Evolutionary conservation across 2,329 filamentous ascomycete species (phyloP).

Genomic region (Orbilia blumenaviensis): DNA sequence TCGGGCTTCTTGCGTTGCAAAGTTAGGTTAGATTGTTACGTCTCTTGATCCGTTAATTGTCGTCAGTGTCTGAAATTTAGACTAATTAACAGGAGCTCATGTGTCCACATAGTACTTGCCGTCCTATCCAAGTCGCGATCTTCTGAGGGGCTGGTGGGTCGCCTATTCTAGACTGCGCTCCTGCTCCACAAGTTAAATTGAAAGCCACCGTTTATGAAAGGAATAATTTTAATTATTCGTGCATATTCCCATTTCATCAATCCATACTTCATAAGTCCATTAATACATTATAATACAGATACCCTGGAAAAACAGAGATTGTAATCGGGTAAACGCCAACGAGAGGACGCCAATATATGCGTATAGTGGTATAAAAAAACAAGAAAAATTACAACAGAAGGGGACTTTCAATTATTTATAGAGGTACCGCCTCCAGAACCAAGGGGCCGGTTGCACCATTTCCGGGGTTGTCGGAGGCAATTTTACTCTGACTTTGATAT

Average conservation of each 20-base stretch:
- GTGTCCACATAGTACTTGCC: neutral
- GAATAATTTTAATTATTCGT: neutral
- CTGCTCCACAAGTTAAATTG: neutral
- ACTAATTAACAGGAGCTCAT: neutral
- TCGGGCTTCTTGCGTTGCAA: no score
- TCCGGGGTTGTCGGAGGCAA: neutral
- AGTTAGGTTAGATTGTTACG: no score
- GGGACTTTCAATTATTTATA: neutral
- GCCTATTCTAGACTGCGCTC: neutral
- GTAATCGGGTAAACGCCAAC: constrained; percentile 7
- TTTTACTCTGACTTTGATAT: neutral
- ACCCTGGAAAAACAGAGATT: neutral
- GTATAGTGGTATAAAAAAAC: neutral
- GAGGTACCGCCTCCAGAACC: neutral
- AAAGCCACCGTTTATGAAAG: neutral
- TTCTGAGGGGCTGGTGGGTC: neutral
- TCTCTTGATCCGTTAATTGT: no score
- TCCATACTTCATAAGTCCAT: neutral
- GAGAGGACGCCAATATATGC: neutral
- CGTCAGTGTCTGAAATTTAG: neutral
- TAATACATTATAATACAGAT: constrained; percentile 15
- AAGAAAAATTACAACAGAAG: neutral
- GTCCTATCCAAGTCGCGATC: neutral
- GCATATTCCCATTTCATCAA: neutral
- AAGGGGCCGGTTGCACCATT: neutral